phyloP scores from a whole-genome alignment of 2,329 filamentous ascomycete genomes.

The Fusarium sp. region DNA sequence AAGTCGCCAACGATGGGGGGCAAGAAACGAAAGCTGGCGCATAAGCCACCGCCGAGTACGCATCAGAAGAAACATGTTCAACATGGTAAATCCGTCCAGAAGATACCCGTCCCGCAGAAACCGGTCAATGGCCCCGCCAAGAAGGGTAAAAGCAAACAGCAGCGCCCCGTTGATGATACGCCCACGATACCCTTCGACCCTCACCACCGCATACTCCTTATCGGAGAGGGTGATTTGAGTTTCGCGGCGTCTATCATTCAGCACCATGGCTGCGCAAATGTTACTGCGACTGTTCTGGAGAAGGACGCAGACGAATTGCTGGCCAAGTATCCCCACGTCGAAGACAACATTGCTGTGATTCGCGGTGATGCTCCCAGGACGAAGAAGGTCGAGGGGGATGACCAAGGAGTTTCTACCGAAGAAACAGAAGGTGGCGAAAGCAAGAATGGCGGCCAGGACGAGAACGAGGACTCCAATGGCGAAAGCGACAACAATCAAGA shows the following conservation, averaged over 20 bases:
- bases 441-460: conserved; percentile 12
- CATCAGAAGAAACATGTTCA: conserved; percentile 41
- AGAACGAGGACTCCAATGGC: conserved; percentile 29
- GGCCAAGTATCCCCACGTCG: conserved; percentile 81
- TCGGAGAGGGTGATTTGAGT: conserved; percentile 86
- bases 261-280: conserved; percentile 73
- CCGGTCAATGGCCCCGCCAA: conserved; percentile 37
- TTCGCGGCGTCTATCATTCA: conserved; percentile 77
- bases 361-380: conserved; percentile 41
- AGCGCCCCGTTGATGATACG: conserved; percentile 45
- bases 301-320: conserved; percentile 67
- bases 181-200: conserved; percentile 76
- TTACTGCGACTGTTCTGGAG: conserved; percentile 80
- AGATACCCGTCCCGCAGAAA: conserved; percentile 36
- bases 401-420: conserved; percentile 1
- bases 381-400: conserved; percentile 23
- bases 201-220: conserved; percentile 77
- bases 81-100: conserved; percentile 36
- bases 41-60: conserved; percentile 36
- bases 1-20: conserved; percentile 48
- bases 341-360: conserved; percentile 69
- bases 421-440: conserved; percentile 19
- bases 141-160: conserved; percentile 47
- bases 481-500: conserved; percentile 40
- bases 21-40: conserved; percentile 61